Base-by-base conservation (phyloP, 2,329 filamentous ascomycete genomes). In the Sporothrix euskadiensis region DNA sequence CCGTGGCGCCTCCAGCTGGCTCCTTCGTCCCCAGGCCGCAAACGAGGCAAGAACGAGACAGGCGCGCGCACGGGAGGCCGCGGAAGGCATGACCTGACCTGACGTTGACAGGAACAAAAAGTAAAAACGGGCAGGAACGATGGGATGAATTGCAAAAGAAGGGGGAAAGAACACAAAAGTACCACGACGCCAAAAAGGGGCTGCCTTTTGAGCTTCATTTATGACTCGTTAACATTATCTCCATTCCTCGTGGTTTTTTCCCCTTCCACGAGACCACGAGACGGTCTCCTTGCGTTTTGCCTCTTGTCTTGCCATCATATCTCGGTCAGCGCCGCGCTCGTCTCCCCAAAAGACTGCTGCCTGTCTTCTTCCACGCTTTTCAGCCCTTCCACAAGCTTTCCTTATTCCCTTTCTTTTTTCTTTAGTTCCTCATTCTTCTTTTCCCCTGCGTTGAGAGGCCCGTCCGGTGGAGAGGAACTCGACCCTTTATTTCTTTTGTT, bases 41-140 rank as follows among this genome's bases (percentile, higher is more conserved):
- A 63, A 41, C 35, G 57, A 65, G n/a, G 59, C n/a, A 65, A 65
- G 59, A 44, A n/a, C 35, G n/a, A 65, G 59, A 26, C 59, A 65
- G 59, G 59, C 32, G 57, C 56, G 57, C 32, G 41, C 57, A 26
- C 70, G 57, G 56, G 39, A 70, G 76, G 75, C 68, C 68, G 68
- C 68, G 52, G 52, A 41, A 70, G 68, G 68, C 7, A 47, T 39
- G 61, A 66, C 39, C 57, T 65, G 59, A 44, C 56, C 16, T 14
- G 22, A 16, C 41, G n/a, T 56, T 14, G 41, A 47, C 41, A 47
- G 41, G 14, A 52, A 52, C 39, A 16, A 69, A 19, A 52, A 70
- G 22, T 16, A 10, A 26, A 57, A 26, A 30, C 19, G 22, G n/a
- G 69, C 54, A 71, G 54, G 54, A 47, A 32, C 69, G 54, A 71